Base-by-base conservation (phyloP, 108 stramenopile genomes). In the Mayamaea pseudoterrestris region DNA sequence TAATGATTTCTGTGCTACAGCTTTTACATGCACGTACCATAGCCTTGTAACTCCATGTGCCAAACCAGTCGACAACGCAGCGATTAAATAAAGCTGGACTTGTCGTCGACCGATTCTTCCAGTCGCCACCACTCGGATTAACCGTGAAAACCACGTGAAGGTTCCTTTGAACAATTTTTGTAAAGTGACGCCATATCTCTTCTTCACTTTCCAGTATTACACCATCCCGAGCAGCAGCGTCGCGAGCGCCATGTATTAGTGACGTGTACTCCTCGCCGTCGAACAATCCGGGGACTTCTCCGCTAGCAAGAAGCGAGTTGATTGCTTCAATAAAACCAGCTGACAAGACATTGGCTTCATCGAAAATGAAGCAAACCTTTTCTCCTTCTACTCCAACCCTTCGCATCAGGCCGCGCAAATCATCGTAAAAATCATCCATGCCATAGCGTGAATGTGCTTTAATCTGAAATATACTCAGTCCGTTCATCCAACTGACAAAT, bases 1-100 rank as follows among this genome's bases (percentile, higher is more conserved):
- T 84, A 41, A 93, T 88, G 17, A 78, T 80, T 44, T 65, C 57
- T 1, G 57, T 74, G 13, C 94, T 93, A 57, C 97, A 93, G 18
- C n/a, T n/a, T n/a, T n/a, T n/a, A n/a, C n/a, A n/a, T n/a, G n/a
- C n/a, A n/a, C n/a, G n/a, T n/a, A 83, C 92, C 71, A 99, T 68
- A 3, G 99, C 95, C 48, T 76, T 82, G 21, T 48, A 32, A 34
- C 80, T 66, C 99, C 99, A 99, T 9, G 94, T 93, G 25, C 99
- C 99, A 58, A 98, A 98, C 99, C 99, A 99, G 60, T 99, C 97
- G 1, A 99, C 96, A 6, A 99, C 97, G 57, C 99, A 99, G 30
- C 99, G 76, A 75, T 99, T 99, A 72, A 98, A 99, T 21, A 99
- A 64, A 17, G 99, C 99, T 4, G 99, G 99, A 56, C 93, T 95